Conservation (phyloP, 2,329 filamentous ascomycete genomes). For the Rutstroemia sp. region DNA sequence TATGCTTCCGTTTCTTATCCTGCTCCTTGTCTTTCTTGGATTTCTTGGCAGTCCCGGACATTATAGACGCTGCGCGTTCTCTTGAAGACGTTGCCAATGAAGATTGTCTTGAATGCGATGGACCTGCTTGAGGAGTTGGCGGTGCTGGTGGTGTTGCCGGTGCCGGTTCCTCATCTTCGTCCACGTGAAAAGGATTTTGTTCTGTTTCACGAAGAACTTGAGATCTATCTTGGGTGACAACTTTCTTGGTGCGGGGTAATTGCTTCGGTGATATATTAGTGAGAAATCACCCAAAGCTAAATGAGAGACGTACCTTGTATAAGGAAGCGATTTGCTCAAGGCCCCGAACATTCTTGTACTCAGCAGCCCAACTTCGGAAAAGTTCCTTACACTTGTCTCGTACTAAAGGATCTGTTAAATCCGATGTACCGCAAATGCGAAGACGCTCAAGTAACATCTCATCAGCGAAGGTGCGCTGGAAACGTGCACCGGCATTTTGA, state of each 20-base stretch:
- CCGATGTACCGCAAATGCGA: constrained; percentile 77
- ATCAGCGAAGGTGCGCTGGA: constrained; percentile 82
- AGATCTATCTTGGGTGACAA: constrained; percentile 68
- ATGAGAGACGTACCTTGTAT: constrained; percentile 47
- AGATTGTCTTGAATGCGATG: constrained; percentile 15
- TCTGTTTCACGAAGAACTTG: constrained; percentile 79
- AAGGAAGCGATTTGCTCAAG: constrained; percentile 73
- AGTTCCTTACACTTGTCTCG: constrained; percentile 79
- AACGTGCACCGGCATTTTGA: constrained; percentile 83
- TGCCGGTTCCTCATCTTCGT: constrained; percentile 49
- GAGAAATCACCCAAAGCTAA: neutral
- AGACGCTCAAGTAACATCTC: constrained; percentile 88
- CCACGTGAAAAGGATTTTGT: constrained; percentile 59
- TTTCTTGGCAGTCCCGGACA: constrained; percentile 29
- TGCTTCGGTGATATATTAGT: constrained; percentile 35
- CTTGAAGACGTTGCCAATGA: constrained; percentile 12
- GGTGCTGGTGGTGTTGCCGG: constrained; percentile 17
- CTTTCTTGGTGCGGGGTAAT: constrained; percentile 60
- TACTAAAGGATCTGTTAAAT: constrained; percentile 79
- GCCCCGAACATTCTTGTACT: constrained; percentile 74
- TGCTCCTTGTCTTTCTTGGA: constrained; percentile 34
- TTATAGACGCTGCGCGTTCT: constrained; percentile 15
- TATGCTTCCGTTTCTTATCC: constrained; percentile 48
- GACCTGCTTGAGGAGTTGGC: constrained; percentile 7
- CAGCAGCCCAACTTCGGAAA: constrained; percentile 77